Percentiles rank a stretch among this genome's conserved stretches.
Evolutionary conservation across 805 yeast species (phyloP).

Genomic region (Nakazawaea populi): DNA sequence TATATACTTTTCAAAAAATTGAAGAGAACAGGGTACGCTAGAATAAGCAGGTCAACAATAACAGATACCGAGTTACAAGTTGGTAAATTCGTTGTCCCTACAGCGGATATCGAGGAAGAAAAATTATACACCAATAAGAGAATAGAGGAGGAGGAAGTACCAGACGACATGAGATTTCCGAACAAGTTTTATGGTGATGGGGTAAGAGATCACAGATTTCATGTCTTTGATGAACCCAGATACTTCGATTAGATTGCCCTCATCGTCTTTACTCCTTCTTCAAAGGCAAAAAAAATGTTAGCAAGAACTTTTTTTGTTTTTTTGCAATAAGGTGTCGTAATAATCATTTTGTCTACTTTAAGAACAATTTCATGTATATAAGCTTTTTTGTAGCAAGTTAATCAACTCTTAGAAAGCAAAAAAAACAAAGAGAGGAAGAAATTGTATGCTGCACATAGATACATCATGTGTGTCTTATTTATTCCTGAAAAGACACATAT

Average conservation of each 20-base stretch:
- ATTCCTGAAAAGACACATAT: no score
- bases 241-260: constrained; percentile 41
- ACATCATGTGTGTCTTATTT: no score
- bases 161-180: constrained; percentile 70
- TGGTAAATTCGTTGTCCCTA: constrained; percentile 75
- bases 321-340: no score
- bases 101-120: constrained; percentile 23
- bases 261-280: no score
- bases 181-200: constrained; percentile 79
- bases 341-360: no score
- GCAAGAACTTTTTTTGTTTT: no score
- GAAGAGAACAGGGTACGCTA: constrained; percentile 87
- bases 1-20: constrained; percentile 85
- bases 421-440: no score
- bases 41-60: constrained; percentile 87
- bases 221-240: constrained; percentile 91
- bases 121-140: constrained; percentile 32
- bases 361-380: no score
- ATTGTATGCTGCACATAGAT: no score
- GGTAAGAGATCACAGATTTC: constrained; percentile 88
- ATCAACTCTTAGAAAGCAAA: no score
- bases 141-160: constrained; percentile 50
- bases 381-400: no score
- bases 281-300: no score
- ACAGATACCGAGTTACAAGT: constrained; percentile 97